These are phyloP conservation scores for Rhodosporidiobolus odoratus DNA, from an alignment of 768 basidiomycete genomes.

Conservation along the genomic window DNA sequence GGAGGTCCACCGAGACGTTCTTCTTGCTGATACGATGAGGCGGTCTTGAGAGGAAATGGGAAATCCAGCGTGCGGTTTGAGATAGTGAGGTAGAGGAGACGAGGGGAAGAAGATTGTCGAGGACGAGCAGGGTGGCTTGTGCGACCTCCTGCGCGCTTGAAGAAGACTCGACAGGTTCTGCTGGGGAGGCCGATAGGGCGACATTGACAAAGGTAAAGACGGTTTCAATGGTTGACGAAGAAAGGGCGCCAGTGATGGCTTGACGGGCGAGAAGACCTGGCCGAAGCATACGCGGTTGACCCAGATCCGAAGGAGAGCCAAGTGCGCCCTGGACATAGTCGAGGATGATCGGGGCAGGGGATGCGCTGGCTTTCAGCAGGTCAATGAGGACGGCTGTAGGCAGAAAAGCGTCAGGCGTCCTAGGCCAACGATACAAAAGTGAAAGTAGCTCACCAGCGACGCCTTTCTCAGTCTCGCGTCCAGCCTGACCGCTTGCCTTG, in stretches of 20 bases:
- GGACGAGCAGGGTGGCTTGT: neutral
- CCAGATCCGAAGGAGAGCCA: neutral
- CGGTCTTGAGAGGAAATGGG: neutral
- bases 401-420: neutral
- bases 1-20: neutral
- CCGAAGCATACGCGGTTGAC: neutral
- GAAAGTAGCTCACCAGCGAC: constrained; percentile 2
- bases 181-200: neutral
- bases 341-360: neutral
- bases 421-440: no score
- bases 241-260: neutral
- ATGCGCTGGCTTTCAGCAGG: neutral
- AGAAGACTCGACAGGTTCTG: neutral
- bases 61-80: neutral
- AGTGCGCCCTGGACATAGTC: neutral
- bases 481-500: no score
- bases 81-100: neutral
- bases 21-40: neutral
- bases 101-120: constrained; percentile 3
- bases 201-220: constrained; percentile 4
- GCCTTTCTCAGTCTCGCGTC: neutral
- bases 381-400: constrained; percentile 8
- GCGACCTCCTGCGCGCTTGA: neutral
- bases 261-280: neutral
- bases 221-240: neutral